phyloP scores from a whole-genome alignment of 169 alveolate genomes.

The Cryptosporidium canis region DNA sequence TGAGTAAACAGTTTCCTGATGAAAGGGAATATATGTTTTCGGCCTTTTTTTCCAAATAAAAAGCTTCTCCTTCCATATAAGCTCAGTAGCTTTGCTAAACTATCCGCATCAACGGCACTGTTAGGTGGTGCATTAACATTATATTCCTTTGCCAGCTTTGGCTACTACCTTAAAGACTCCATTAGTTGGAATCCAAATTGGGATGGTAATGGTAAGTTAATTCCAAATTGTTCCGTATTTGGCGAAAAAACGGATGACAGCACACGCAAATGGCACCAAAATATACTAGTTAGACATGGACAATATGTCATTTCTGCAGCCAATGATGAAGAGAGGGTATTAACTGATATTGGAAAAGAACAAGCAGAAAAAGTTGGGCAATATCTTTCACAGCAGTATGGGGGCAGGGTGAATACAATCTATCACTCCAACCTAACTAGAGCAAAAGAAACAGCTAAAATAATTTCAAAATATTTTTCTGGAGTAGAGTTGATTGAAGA shows the following conservation, averaged over 20 bases:
- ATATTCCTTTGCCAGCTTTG: slow-evolving; percentile 17
- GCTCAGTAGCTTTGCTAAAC: background rate
- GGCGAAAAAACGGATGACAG: background rate
- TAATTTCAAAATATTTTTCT: slow-evolving; percentile 78
- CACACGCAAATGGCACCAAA: slow-evolving; percentile 68
- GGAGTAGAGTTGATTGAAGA: slow-evolving; percentile 75
- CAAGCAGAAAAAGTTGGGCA: slow-evolving; percentile 77
- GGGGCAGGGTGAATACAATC: slow-evolving; percentile 65
- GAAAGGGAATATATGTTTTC: background rate
- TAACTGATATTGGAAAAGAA: slow-evolving; percentile 77
- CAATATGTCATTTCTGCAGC: slow-evolving; percentile 72
- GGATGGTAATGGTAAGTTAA: slow-evolving; percentile 19
- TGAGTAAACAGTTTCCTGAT: background rate
- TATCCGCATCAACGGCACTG: slow-evolving; percentile 11
- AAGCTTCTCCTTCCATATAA: background rate
- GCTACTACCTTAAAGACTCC: slow-evolving; percentile 49
- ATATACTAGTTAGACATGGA: slow-evolving; percentile 78
- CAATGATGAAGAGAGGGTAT: slow-evolving; percentile 73
- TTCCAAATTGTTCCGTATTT: background rate
- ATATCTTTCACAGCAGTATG: slow-evolving; percentile 71
- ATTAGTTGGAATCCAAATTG: slow-evolving; percentile 61
- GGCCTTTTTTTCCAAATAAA: background rate
- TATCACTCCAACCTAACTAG: slow-evolving; percentile 78
- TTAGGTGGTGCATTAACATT: slow-evolving; percentile 5
- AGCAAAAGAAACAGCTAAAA: slow-evolving; percentile 79